Conservation (phyloP, 352 stramenopile genomes). For the Nothophytophthora sp. region DNA sequence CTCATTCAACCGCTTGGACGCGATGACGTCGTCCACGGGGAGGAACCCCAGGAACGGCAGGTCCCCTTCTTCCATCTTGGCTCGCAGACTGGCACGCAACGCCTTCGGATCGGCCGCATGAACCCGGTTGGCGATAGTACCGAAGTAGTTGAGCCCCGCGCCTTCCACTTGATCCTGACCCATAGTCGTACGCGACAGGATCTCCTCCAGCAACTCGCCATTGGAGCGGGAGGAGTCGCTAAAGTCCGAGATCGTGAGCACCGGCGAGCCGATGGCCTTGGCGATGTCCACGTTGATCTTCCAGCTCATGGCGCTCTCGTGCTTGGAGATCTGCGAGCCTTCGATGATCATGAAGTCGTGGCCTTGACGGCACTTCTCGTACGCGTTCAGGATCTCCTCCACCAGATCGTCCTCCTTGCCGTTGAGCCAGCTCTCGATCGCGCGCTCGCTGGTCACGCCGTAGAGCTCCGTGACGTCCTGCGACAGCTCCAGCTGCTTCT, state of each 20-base stretch:
- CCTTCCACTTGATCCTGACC: conserved; percentile 63
- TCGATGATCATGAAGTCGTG: conserved; percentile 89
- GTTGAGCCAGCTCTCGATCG: conserved; percentile 50
- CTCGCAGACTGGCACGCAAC: conserved; percentile 33
- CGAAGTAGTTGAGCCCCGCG: conserved; percentile 65
- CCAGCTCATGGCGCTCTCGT: conserved; percentile 77
- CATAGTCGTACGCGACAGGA: conserved; percentile 54
- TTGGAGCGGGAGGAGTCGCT: conserved; percentile 23
- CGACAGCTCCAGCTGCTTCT: conserved; percentile 53
- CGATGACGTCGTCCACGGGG: conserved; percentile 66
- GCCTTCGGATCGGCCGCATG: conserved; percentile 32
- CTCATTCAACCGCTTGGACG: conserved; percentile 79
- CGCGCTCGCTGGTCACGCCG: conserved; percentile 57
- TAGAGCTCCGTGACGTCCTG: conserved; percentile 45
- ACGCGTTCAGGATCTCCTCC: conserved; percentile 68
- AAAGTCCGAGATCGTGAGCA: conserved; percentile 69
- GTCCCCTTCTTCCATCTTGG: conserved; percentile 35
- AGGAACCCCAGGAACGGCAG: conserved; percentile 70
- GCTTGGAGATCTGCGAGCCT: conserved; percentile 61
- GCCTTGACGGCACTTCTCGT: conserved; percentile 46
- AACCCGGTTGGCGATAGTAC: conserved; percentile 78
- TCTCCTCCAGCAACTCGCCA: conserved; percentile 44
- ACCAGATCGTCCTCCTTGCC: conserved; percentile 69
- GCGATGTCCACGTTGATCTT: conserved; percentile 82
- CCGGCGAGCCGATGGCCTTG: conserved; percentile 61